Conservation (phyloP, 106 monocot species). For the Dendrobium huoshanense region DNA sequence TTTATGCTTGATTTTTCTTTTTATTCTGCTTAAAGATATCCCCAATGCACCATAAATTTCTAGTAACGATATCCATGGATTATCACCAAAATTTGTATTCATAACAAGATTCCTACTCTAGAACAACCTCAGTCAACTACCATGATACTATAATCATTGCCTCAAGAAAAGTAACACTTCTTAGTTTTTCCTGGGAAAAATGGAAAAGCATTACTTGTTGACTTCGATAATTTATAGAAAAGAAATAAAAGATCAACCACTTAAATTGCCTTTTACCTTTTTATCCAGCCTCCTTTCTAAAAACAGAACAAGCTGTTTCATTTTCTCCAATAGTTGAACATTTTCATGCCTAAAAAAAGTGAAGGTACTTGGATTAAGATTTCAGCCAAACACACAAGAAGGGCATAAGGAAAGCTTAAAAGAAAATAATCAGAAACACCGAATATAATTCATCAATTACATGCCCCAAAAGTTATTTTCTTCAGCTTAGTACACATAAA, state of each 20-base stretch:
- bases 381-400: no score
- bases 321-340: conserved; percentile 72
- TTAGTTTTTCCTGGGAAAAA: background rate
- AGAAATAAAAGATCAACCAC: background rate
- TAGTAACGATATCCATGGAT: no score
- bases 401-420: background rate
- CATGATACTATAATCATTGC: background rate
- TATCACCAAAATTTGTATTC: no score
- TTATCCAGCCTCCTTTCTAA: conserved; percentile 84
- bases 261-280: conserved; percentile 48
- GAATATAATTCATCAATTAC: background rate
- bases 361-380: background rate
- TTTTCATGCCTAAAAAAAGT: conserved; percentile 72
- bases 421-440: background rate
- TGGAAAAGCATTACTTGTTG: background rate
- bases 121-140: background rate
- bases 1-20: no score
- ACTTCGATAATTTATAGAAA: background rate
- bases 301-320: conserved; percentile 81
- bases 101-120: no score
- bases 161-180: background rate
- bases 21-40: no score
- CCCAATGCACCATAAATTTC: no score
- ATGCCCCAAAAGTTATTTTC: background rate
- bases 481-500: background rate